Percentiles rank a stretch among this genome's conserved stretches.
Evolutionary conservation across 345 rosid genomes (phyloP).

Genomic region (Bruguiera sexangula): DNA sequence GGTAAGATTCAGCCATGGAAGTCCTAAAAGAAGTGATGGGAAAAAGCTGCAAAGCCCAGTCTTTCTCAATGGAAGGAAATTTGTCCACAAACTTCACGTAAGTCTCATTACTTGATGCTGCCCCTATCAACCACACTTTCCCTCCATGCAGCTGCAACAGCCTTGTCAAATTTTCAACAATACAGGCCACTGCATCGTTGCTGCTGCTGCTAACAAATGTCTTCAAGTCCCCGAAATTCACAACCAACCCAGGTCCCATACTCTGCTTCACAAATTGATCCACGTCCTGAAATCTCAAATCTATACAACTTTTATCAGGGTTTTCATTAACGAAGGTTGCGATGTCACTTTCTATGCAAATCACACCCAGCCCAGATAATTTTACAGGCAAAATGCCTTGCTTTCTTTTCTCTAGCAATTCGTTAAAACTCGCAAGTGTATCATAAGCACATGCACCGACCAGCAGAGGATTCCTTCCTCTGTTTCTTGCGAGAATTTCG

Average conservation of each 20-base stretch:
- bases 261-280: slow-evolving; percentile 37
- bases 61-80: slow-evolving; percentile 59
- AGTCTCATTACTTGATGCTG: slow-evolving; percentile 50
- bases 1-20: slow-evolving; percentile 46
- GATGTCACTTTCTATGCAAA: slow-evolving; percentile 43
- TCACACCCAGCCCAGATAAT: slow-evolving; percentile 38
- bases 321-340: slow-evolving; percentile 28
- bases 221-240: slow-evolving; percentile 64
- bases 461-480: slow-evolving; percentile 69
- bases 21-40: slow-evolving; percentile 52
- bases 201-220: slow-evolving; percentile 14
- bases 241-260: slow-evolving; percentile 45
- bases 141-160: slow-evolving; percentile 38
- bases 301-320: slow-evolving; percentile 28
- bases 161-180: slow-evolving; percentile 48
- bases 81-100: slow-evolving; percentile 48
- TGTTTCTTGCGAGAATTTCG: slow-evolving; percentile 43
- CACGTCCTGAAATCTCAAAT: slow-evolving; percentile 46
- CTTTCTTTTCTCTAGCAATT: slow-evolving; percentile 33
- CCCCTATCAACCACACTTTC: slow-evolving; percentile 66
- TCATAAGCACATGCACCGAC: slow-evolving; percentile 56
- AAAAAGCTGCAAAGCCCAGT: slow-evolving; percentile 81
- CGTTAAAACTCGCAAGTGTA: slow-evolving; percentile 46
- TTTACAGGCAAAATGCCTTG: slow-evolving; percentile 33
- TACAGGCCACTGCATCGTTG: slow-evolving; percentile 29